Base-by-base conservation (phyloP, 768 basidiomycete genomes). In the Guyanaporus albipodus region DNA sequence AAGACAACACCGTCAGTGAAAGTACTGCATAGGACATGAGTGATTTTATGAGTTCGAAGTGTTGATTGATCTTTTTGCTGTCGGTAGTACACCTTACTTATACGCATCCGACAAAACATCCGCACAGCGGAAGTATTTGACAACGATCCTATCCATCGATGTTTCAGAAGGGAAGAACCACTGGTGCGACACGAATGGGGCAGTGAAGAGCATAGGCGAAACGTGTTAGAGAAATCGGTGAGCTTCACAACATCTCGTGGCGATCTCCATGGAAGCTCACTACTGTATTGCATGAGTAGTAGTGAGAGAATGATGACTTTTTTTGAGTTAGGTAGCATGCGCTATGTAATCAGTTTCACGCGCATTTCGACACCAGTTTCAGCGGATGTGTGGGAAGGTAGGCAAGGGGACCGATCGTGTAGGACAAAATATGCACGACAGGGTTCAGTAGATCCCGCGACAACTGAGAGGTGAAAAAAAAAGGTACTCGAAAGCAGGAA, bases 1-100 rank as follows among this genome's bases (percentile, higher is more conserved):
- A 14, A 28, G 42, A 54, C 4, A 58, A 12, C 18, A 47, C 36
- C 4, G 34, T 24, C 14, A 57, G 12, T 6, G 29, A 42, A 27
- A 56, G 46, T 2, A 26, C 6, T 5, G 19, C 28, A n/a, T 45
- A 28, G 14, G 8, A 34, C 46, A 56, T 56, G 15, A 7, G 15
- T 10, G 32, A 10, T 5, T 9, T 14, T 33, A 24, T 21, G 21
- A 28, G 27, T 8, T 11, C 10, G 2, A 33, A 28, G 33, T 36
- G 24, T 2, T 15, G 24, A 3, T 12, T 28, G 15, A 23, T 14
- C 9, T 19, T 29, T 14, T n/a, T 34, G 14, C 31, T n/a, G 29
- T 22, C 11, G 12, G 34, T 9, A 24, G 3, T 9, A 18, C n/a
- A 26, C 10, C 27, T 33, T 53, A 44, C 24, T 54, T 55, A 55